Evolutionary conservation across 306 rosid genomes (phyloP), one percentile per base, ranked within the genome.

Genomic region (Prunus fruticosa): DNA sequence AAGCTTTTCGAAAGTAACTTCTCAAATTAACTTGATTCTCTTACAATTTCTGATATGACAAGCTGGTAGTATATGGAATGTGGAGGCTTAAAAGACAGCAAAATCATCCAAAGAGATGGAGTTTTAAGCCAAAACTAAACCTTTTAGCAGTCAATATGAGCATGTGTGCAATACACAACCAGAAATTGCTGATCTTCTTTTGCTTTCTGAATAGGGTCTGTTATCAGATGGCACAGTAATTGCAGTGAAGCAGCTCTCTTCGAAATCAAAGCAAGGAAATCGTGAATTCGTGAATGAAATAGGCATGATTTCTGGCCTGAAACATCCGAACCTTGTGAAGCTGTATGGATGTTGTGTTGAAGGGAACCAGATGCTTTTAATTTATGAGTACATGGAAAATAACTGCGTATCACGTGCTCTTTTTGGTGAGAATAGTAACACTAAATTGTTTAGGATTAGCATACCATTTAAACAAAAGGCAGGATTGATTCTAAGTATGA

Each of bases 261-360:
- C 97, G 10, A 94, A 94, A 89, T 94, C 98, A 28, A 90, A 88
- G 89, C 98, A 92, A 84, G 98, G 98, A 86, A 94, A 88, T 73
- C 98, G 97, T 1, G 98, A 94, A 86, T 94, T 94, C 77, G 86
- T 94, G 76, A 94, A 84, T 76, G 98, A 94, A 88, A 90, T 91
- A 61, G 98, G 98, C 85, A 86, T 92, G 92, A 84, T 94, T 78
- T 94, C 98, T 28, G 98, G 92, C 76, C 87, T 92, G 53, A 92
- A 89, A 76, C 98, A 94, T 81, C 97, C 95, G 46, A 94, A 91
- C 86, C 98, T 94, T 78, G 98, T 94, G 76, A 92, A 90, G 92
- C 91, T 94, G 46, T 85, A 82, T 78, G 98, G 98, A 61, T 94
- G 98, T 76, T 94, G 98, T 74, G 89, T 82, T 54, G 98, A 94